These are phyloP conservation scores for Cryoendolithus antarcticus DNA, from an alignment of 2,329 filamentous ascomycete species.

Conservation along the genomic window DNA sequence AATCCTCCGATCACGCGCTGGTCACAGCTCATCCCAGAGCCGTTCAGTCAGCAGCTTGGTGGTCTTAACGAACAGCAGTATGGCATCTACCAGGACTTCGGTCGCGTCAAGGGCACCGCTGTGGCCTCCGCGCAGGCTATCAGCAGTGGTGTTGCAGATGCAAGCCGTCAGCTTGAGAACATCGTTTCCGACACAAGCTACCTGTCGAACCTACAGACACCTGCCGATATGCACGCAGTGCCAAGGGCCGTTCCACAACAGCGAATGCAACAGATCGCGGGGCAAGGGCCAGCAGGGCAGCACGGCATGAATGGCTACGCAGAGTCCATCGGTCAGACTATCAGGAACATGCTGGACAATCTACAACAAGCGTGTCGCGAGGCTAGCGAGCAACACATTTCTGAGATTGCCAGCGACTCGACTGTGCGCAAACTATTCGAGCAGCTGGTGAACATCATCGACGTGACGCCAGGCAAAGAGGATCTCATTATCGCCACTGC, in stretches of 20 bases:
- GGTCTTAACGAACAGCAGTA: slow-evolving; percentile 86
- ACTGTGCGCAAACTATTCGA: slow-evolving; percentile 47
- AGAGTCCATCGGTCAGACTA: slow-evolving; percentile 42
- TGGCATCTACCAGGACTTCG: slow-evolving; percentile 94
- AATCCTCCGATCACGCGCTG: slow-evolving; percentile 72
- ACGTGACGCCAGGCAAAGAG: slow-evolving; percentile 44
- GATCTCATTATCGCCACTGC: slow-evolving; percentile 43
- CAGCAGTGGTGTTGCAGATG: slow-evolving; percentile 27
- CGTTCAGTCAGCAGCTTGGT: slow-evolving; percentile 71
- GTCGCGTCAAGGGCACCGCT: slow-evolving; percentile 59
- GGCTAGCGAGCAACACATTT: slow-evolving; percentile 45
- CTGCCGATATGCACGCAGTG: slow-evolving; percentile 49
- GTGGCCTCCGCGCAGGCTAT: slow-evolving; percentile 35
- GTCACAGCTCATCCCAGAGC: slow-evolving; percentile 87
- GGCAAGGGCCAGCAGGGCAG: slow-evolving; percentile 22
- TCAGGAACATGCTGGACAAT: slow-evolving; percentile 43
- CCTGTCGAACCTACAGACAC: slow-evolving; percentile 50
- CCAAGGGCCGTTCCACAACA: slow-evolving; percentile 43
- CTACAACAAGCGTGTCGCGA: slow-evolving; percentile 45
- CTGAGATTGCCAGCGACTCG: slow-evolving; percentile 42
- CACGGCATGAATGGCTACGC: slow-evolving; percentile 49
- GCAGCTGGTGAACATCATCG: slow-evolving; percentile 41
- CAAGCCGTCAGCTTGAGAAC: slow-evolving; percentile 48
- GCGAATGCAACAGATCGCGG: slow-evolving; percentile 26
- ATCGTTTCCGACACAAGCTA: slow-evolving; percentile 48